Evolutionary conservation across 345 rosid genomes (phyloP).

Genomic region (Adansonia digitata): DNA sequence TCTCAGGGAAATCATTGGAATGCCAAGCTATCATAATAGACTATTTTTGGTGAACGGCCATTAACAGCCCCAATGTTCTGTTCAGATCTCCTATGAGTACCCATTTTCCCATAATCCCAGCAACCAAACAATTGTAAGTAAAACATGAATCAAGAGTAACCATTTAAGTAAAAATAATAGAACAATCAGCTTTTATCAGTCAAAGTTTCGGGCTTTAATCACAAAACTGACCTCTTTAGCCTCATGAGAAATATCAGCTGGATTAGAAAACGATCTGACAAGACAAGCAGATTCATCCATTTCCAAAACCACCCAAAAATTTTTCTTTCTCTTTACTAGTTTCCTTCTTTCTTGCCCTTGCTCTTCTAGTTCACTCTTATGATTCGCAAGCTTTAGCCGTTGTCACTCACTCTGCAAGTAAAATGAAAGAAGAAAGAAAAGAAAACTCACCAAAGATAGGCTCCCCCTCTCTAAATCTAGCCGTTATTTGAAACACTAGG

Average conservation of each 20-base stretch:
- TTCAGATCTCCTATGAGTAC: background rate
- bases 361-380: background rate
- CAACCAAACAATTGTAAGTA: background rate
- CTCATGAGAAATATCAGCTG: constrained; percentile 50
- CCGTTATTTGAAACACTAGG: background rate
- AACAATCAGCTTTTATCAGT: background rate
- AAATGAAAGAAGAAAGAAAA: too few species aligned
- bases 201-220: background rate
- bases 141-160: background rate
- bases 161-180: constrained; percentile 1
- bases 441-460: background rate
- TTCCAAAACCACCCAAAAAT: constrained; percentile 7
- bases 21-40: background rate
- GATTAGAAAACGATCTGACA: constrained; percentile 80
- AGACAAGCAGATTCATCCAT: constrained; percentile 69
- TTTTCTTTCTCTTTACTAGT: too few species aligned
- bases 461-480: background rate
- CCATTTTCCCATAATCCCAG: constrained; percentile 5
- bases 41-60: constrained; percentile 6
- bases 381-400: background rate
- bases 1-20: background rate
- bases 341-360: background rate
- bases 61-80: background rate
- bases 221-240: constrained; percentile 44
- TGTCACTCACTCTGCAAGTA: background rate